Base-by-base conservation (phyloP, 2,329 filamentous ascomycete species). In the Malbranchea cinnamomea region DNA sequence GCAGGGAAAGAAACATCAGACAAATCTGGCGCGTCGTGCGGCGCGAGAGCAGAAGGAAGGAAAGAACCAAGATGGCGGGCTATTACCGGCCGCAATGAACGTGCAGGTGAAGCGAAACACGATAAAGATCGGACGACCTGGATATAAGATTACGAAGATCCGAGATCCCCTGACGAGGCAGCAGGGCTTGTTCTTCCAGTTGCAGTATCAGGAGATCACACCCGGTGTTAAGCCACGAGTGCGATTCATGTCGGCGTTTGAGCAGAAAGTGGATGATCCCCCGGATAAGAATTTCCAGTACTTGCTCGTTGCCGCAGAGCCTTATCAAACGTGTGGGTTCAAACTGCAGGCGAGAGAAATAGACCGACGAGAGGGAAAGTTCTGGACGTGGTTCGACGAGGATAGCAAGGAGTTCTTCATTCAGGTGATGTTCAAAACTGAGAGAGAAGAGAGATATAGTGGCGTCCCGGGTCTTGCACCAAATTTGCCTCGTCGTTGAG, bases 1-100 rank as follows among this genome's bases (percentile, higher is more conserved):
- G 3, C 89, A 98, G 60, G 89, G 89, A 35, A 83, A 89, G 53
- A 98, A 98, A 63, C 89, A 98, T 61, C 89, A 98, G 63, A 95
- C 89, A 36, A 98, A 98, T 60, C 74, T 98, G 30, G 89, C 89
- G 16, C 78, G 89, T 6, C 82, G 89, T 48, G 89, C 87, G 5
- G 89, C 89, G n/a, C 77, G 85, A 48, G 89, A 98, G 57, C 79
- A 91, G 52, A 83, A 85, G 52, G 81, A 95, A 46, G 84, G 84
- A 29, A 77, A 78, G 37, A 61, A 55, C 17, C 63, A 63, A 41
- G 68, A 74, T 38, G 66, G 67, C 22, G 24, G 24, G n/a, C 60
- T 78, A 12, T 63, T 78, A 31, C 79, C 83, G 6, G 67, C 78
- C 2, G 81, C 80, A 27, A 76, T 91, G 47, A 71, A 78, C 2